phyloP scores from a whole-genome alignment of 2,329 filamentous ascomycete genomes.

The Arthroderma sp. region DNA sequence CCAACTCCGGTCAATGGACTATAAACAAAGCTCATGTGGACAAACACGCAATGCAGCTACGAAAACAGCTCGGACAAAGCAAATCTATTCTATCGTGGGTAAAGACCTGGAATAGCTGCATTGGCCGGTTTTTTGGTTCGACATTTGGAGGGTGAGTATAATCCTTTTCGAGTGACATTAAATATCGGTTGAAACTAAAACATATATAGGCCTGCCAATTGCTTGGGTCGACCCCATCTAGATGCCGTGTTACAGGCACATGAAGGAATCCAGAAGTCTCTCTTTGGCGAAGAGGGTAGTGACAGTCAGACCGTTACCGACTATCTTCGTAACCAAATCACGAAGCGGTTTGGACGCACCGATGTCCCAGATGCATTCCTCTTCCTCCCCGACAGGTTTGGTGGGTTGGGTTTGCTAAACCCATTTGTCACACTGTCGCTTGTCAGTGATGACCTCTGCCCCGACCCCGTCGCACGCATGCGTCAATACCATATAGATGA shows the following conservation, averaged over 20 bases:
- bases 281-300: slow-evolving; percentile 28
- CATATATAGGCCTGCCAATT: slow-evolving; percentile 27
- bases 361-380: slow-evolving; percentile 35
- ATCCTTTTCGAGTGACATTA: neutral
- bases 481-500: slow-evolving; percentile 16
- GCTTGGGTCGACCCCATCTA: slow-evolving; percentile 37
- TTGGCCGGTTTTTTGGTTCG: slow-evolving; percentile 37
- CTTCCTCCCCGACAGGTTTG: slow-evolving; percentile 34
- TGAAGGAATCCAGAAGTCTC: slow-evolving; percentile 31
- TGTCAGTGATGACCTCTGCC: slow-evolving; percentile 19
- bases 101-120: slow-evolving; percentile 43
- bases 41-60: slow-evolving; percentile 27
- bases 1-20: slow-evolving; percentile 21
- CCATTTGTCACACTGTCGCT: slow-evolving; percentile 33
- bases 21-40: slow-evolving; percentile 28
- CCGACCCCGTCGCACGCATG: slow-evolving; percentile 15
- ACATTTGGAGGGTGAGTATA: slow-evolving; percentile 34
- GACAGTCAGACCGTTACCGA: slow-evolving; percentile 31
- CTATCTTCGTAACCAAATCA: slow-evolving; percentile 38
- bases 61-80: slow-evolving; percentile 27
- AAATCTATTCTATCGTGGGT: slow-evolving; percentile 42
- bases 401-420: slow-evolving; percentile 35
- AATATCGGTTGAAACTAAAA: neutral
- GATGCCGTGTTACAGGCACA: slow-evolving; percentile 36
- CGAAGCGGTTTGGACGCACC: slow-evolving; percentile 34